Evolutionary conservation across 2,329 filamentous ascomycete genomes (phyloP), one percentile per base, ranked within the genome.

Genomic region (Fusarium citri): DNA sequence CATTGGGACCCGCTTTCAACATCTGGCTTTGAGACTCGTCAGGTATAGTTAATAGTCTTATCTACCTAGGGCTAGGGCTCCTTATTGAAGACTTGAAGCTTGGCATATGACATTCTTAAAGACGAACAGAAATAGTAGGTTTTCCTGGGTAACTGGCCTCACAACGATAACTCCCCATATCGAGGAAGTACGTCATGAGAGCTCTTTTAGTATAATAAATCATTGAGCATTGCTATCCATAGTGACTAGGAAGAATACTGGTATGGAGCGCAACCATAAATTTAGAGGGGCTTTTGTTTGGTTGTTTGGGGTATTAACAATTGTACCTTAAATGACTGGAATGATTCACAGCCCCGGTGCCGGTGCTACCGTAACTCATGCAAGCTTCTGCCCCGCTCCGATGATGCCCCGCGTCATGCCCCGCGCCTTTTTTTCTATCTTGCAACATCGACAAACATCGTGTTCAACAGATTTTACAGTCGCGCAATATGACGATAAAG

Each of bases 361-460:
- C 51, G 53, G 42, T 56, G 57, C 26, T 56, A 28, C 30, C 22
- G 37, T 31, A 23, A 53, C 50, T 43, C 50, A 58, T 58, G 46
- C 40, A 42, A 43, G 20, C n/a, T 56, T 49, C 22, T 58, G 42
- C 57, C 57, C 57, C 57, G 50, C 57, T 55, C 51, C 31, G 31
- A 56, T 59, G 43, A 31, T 59, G 57, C 57, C 34, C 57, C 50
- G 51, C 57, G 50, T 48, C 37, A 54, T 58, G 37, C 47, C 55
- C 55, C 55, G 47, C 37, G 55, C 26, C 54, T 56, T 55, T 59
- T 59, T 56, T 48, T 37, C 34, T 46, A 50, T 57, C 54, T 37
- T 56, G 57, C 57, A 60, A 60, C 48, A 59, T 45, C 51, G 42
- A 60, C 31, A 28, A 43, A 61, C 23, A 61, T 61, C 45, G 37